Conservation (phyloP, 768 basidiomycete genomes). For the Collybia nuda region DNA sequence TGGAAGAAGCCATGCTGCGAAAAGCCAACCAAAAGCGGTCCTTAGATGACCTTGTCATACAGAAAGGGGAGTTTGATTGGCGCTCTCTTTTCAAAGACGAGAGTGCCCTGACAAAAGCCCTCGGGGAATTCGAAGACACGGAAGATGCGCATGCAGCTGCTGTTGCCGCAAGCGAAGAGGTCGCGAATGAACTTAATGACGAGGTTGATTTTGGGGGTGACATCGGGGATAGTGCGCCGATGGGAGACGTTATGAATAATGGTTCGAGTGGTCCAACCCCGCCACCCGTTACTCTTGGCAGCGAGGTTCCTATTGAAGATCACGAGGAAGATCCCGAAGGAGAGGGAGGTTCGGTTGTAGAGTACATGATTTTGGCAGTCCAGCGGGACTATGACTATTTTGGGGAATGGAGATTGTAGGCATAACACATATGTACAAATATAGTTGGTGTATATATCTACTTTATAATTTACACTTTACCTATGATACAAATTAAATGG, state of each 20-base stretch:
- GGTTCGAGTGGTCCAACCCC: constrained; percentile 5
- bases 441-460: not conserved
- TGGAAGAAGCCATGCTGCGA: constrained; percentile 94
- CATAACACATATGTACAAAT: not conserved
- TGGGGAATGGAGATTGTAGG: constrained; percentile 65
- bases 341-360: constrained; percentile 74
- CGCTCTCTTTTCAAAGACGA: constrained; percentile 75
- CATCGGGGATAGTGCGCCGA: constrained; percentile 16
- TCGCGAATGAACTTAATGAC: constrained; percentile 73
- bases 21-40: constrained; percentile 98
- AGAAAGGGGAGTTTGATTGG: constrained; percentile 95
- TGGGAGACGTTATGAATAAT: constrained; percentile 11
- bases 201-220: constrained; percentile 76
- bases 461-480: not conserved
- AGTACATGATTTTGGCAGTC: constrained; percentile 81
- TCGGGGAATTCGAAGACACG: constrained; percentile 85
- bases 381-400: constrained; percentile 68
- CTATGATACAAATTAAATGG: constrained; percentile 4
- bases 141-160: constrained; percentile 85
- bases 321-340: constrained; percentile 41
- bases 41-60: constrained; percentile 88
- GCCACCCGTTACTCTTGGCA: constrained; percentile 19
- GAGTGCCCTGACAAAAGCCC: constrained; percentile 63
- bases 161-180: constrained; percentile 73
- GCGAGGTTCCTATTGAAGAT: constrained; percentile 31